Percentiles rank a stretch among this genome's conserved stretches.
Evolutionary conservation across 2,329 filamentous ascomycete species (phyloP).

Genomic region (Fusarium albosuccineum): DNA sequence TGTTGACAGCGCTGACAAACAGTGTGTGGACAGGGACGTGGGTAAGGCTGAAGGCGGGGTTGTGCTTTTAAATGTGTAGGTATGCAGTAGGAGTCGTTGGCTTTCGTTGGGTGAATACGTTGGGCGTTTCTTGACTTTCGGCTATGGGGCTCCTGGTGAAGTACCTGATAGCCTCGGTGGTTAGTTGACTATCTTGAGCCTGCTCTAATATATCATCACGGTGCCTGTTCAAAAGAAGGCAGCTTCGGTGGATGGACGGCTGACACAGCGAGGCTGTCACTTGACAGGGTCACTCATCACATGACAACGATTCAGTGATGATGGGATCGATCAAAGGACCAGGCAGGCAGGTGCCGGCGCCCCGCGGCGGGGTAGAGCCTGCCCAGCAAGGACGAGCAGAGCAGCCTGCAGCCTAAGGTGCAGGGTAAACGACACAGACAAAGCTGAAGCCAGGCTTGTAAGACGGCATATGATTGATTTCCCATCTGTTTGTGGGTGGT

Average conservation of each 20-base stretch:
- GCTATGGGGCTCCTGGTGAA: too few relatives aligned
- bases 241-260: conserved; percentile 21
- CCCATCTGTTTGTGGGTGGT: too few relatives aligned
- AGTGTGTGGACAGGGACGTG: conserved; percentile 2
- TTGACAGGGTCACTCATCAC: conserved; percentile 44
- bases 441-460: too few relatives aligned
- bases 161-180: too few relatives aligned
- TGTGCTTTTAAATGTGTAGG: too few relatives aligned
- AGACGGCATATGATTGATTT: too few relatives aligned
- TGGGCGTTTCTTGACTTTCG: too few relatives aligned
- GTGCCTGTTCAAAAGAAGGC: neutral
- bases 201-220: too few relatives aligned
- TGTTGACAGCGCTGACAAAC: conserved; percentile 52
- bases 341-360: conserved; percentile 33
- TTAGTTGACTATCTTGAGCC: too few relatives aligned
- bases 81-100: too few relatives aligned
- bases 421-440: conserved; percentile 1
- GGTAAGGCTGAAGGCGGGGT: conserved; percentile 30
- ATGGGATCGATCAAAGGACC: conserved; percentile 21
- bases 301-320: conserved; percentile 44
- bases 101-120: too few relatives aligned
- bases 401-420: neutral
- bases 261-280: conserved; percentile 44
- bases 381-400: too few relatives aligned
- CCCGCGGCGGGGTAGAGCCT: conserved; percentile 44